These are phyloP conservation scores for Amanita thiersii DNA, from an alignment of 768 basidiomycete species.

Conservation along the genomic window DNA sequence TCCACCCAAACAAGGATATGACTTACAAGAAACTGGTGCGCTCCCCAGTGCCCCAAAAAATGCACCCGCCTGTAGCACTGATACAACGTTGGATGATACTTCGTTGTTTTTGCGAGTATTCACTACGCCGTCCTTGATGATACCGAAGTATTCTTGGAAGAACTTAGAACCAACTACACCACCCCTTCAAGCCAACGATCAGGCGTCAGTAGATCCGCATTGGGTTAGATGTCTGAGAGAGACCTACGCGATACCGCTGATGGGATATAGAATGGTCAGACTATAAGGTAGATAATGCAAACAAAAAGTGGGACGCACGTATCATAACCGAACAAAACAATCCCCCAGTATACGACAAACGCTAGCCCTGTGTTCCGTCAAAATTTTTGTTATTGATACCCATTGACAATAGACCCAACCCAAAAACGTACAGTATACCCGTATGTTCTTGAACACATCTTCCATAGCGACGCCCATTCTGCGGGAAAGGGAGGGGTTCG, in stretches of 20 bases:
- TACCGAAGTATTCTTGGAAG: slow-evolving; percentile 58
- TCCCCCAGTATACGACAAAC: slow-evolving; percentile 71
- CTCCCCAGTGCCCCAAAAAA: slow-evolving; percentile 82
- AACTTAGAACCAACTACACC: slow-evolving; percentile 59
- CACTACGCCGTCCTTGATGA: slow-evolving; percentile 36
- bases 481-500: not conserved
- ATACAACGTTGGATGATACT: slow-evolving; percentile 79
- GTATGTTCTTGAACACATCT: slow-evolving; percentile 34
- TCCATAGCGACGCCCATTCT: not conserved
- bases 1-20: not conserved
- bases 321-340: slow-evolving; percentile 79
- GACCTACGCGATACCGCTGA: slow-evolving; percentile 3
- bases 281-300: not conserved
- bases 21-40: slow-evolving; percentile 60
- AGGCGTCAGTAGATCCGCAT: no score
- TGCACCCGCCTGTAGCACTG: slow-evolving; percentile 80
- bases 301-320: slow-evolving; percentile 37
- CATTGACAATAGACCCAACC: slow-evolving; percentile 1
- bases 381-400: not conserved
- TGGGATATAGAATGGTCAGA: not conserved
- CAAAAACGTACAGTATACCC: slow-evolving; percentile 51
- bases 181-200: slow-evolving; percentile 33
- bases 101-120: slow-evolving; percentile 31
- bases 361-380: slow-evolving; percentile 51
- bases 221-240: no score